Evolutionary conservation across 352 stramenopile species (phyloP).

Genomic region (Phytophthora hybrid): DNA sequence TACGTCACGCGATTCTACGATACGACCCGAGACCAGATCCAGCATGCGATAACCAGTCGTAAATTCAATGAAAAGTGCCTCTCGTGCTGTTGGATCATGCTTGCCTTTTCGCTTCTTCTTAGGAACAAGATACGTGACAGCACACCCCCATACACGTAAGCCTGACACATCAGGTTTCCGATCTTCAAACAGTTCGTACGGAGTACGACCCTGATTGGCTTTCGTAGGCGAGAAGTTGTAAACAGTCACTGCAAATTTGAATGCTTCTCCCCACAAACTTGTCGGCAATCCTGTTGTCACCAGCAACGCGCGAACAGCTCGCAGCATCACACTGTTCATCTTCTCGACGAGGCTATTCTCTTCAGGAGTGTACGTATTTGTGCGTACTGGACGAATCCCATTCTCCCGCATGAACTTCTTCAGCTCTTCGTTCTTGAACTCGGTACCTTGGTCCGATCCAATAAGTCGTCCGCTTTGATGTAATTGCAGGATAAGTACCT

Average conservation of each 20-base stretch:
- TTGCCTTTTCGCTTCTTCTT: background rate
- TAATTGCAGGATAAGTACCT: background rate
- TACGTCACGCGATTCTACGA: background rate
- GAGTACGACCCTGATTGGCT: constrained; percentile 4
- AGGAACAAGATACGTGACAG: background rate
- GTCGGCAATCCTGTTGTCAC: background rate
- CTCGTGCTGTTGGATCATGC: background rate
- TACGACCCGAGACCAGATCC: background rate
- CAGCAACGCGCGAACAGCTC: constrained; percentile 9
- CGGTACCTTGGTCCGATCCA: background rate
- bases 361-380: constrained; percentile 7
- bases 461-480: background rate
- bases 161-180: background rate
- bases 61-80: background rate
- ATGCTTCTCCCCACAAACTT: constrained; percentile 7
- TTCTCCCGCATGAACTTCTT: constrained; percentile 1
- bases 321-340: background rate
- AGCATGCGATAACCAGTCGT: background rate
- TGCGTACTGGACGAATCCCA: background rate
- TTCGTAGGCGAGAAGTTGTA: constrained; percentile 10
- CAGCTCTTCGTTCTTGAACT: constrained; percentile 1
- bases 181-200: background rate
- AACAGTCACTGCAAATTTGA: constrained; percentile 8
- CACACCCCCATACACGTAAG: background rate
- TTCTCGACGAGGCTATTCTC: background rate